These are phyloP conservation scores for Alectoria sarmentosa DNA, from an alignment of 495 filamentous ascomycete species.

Conservation along the genomic window DNA sequence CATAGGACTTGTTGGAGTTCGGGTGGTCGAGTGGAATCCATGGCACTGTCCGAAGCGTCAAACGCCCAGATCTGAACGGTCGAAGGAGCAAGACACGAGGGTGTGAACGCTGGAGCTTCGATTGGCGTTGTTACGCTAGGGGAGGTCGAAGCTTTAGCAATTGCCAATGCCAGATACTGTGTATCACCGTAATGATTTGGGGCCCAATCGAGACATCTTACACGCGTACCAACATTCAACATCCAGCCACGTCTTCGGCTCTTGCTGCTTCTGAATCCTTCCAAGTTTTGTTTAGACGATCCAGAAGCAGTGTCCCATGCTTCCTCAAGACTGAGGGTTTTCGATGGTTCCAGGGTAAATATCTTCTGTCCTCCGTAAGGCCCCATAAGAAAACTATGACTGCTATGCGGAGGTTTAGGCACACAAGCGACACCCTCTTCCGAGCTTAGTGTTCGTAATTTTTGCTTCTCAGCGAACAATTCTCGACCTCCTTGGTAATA, in stretches of 20 bases:
- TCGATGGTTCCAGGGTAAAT: slow-evolving; percentile 36
- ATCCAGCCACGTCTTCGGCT: slow-evolving; percentile 48
- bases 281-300: slow-evolving; percentile 11
- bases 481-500: slow-evolving; percentile 34
- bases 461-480: slow-evolving; percentile 37
- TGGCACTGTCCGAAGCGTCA: slow-evolving; percentile 21
- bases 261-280: slow-evolving; percentile 13
- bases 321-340: slow-evolving; percentile 38
- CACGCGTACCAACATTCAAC: slow-evolving; percentile 45
- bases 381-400: slow-evolving; percentile 47
- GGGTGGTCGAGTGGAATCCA: slow-evolving; percentile 39
- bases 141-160: slow-evolving; percentile 36
- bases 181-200: slow-evolving; percentile 44
- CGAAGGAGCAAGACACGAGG: slow-evolving; percentile 40
- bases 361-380: slow-evolving; percentile 38
- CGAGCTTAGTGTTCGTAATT: slow-evolving; percentile 26
- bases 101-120: slow-evolving; percentile 40
- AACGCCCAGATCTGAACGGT: slow-evolving; percentile 57
- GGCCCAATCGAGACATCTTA: slow-evolving; percentile 51
- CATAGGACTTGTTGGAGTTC: slow-evolving; percentile 47
- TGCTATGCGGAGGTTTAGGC: slow-evolving; percentile 28
- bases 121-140: slow-evolving; percentile 27
- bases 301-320: slow-evolving; percentile 34
- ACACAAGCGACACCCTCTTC: slow-evolving; percentile 37
- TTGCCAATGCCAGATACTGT: slow-evolving; percentile 50